Evolutionary conservation across 176 grass and related monocot genomes (phyloP), one percentile per base, ranked within the genome.

Genomic region (Aegilops bicornis): DNA sequence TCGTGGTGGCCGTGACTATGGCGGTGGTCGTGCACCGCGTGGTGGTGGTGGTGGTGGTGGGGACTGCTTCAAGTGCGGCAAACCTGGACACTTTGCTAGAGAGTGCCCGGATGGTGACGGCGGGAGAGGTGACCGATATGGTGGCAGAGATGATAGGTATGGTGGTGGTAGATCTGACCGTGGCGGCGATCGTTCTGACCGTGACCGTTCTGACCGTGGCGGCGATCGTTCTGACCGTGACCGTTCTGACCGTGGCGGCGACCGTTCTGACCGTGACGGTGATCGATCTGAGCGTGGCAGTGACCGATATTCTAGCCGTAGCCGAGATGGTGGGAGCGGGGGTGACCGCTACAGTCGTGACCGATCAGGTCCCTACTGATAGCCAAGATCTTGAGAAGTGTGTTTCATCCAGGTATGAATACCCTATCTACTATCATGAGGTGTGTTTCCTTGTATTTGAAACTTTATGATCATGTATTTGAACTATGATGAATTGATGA

Each of bases 61-160:
- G n/a, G n/a, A 95, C 83, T 95, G 93, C 84, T 95, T 84, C 88
- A 95, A 95, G 65, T 95, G 93, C 54, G 93, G 93, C 22, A 95
- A 95, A 85, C 93, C 93, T 48, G 93, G 93, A 10, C 93, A 95
- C 87, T 95, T 95, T 92, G 93, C 93, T 82, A 88, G 93, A 65
- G 93, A 95, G 79, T 95, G 93, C 56, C 93, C 93, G 37, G 87
- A 88, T 82, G 91, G 91, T 2, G 88, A 90, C 59, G 93, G 88
- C 39, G 90, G 85, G 32, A 89, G 90, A 64, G 91, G 91, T n/a
- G 92, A 92, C 78, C 89, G 89, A 79, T 94, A 89, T 71, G 81
- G 92, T 87, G 85, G 79, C 48, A 84, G 87, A 79, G 84, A 91
- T 89, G 92, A 92, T 60, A 94, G 81, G 87, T 89, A 92, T 70